Evolutionary conservation across 2,329 filamentous ascomycete genomes (phyloP), one percentile per base, ranked within the genome.

Genomic region (Elsinoe ampelina): DNA sequence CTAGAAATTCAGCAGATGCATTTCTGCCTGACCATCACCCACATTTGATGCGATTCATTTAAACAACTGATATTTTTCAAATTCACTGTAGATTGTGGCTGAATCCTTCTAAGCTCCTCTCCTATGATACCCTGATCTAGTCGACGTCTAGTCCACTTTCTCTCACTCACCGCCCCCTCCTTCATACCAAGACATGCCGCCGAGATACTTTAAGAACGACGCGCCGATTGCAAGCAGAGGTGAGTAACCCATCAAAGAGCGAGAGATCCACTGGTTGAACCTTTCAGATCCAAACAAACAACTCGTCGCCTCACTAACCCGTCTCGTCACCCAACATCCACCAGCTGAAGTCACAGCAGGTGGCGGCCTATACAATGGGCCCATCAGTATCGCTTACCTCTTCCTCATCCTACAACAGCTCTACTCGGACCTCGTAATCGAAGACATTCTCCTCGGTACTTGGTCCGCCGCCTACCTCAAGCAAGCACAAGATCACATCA

Each of bases 381-480:
- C 75, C 7, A 73, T 76, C 45, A 73, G 70, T 48, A 71, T 78
- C 41, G 75, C 76, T 26, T 78, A 75, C 62, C 69, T 75, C 32
- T 76, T 78, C 65, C 74, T 76, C 60, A 69, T 75, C 17, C 72
- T 78, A 5, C 75, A 77, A 58, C 72, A 72, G 57, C 65, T 75
- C 57, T 78, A 78, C 60, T 72, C 74, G 1, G 73, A 77, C 58
- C 61, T 77, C 57, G 67, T 68, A 17, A 69, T 78, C 59, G 75
- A 75, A 60, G 71, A 71, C 51, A 72, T 71, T 35, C 70, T 72
- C 5, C 65, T 78, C 55, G 75, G 74, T 59, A 73, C 71, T 41
- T 78, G 75, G 75, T 74, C 72, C 15, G 74, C 75, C 10, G 74
- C 73, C 20, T 78, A 78, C 61, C 70, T 78, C 30, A 74, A 76